Percentiles rank a stretch among this genome's conserved stretches.
phyloP scores from a whole-genome alignment of 768 basidiomycete species.

The Kwoniella mangroviensis region DNA sequence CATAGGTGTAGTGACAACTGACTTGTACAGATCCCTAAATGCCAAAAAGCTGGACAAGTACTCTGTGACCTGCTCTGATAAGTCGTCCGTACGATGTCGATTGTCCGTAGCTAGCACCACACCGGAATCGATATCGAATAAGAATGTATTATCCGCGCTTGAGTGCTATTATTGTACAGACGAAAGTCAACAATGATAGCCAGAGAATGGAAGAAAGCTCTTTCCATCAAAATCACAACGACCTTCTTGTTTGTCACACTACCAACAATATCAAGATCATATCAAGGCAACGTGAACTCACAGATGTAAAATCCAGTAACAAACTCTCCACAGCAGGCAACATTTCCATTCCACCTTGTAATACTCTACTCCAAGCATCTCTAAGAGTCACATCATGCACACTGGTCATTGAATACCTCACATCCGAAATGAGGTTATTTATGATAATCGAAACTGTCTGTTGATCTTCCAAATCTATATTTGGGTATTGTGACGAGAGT shows the following conservation, averaged over 20 bases:
- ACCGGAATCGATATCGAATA: constrained; percentile 83
- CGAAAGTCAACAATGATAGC: background rate
- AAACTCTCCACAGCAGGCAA: constrained; percentile 84
- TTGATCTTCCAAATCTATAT: constrained; percentile 59
- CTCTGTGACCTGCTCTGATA: constrained; percentile 86
- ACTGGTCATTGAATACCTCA: constrained; percentile 89
- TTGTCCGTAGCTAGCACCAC: constrained; percentile 93
- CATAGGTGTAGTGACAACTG: too few species aligned
- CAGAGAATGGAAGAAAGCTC: background rate
- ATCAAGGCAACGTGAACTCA: constrained; percentile 55
- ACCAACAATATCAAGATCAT: constrained; percentile 71
- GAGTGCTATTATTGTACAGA: constrained; percentile 13
- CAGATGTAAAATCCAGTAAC: constrained; percentile 65
- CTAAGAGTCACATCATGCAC: constrained; percentile 90
- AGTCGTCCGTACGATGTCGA: constrained; percentile 61
- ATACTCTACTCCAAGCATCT: constrained; percentile 86
- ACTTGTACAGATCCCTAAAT: constrained; percentile 87
- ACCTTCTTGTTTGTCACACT: background rate
- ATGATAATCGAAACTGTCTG: constrained; percentile 70
- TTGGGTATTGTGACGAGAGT: constrained; percentile 22
- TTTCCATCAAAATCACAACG: background rate
- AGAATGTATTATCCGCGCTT: constrained; percentile 75
- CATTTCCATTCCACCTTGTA: constrained; percentile 84
- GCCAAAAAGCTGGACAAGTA: constrained; percentile 85
- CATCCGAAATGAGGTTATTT: constrained; percentile 55